Conservation (phyloP, 441 rosid species). For the Brassica balearica region DNA sequence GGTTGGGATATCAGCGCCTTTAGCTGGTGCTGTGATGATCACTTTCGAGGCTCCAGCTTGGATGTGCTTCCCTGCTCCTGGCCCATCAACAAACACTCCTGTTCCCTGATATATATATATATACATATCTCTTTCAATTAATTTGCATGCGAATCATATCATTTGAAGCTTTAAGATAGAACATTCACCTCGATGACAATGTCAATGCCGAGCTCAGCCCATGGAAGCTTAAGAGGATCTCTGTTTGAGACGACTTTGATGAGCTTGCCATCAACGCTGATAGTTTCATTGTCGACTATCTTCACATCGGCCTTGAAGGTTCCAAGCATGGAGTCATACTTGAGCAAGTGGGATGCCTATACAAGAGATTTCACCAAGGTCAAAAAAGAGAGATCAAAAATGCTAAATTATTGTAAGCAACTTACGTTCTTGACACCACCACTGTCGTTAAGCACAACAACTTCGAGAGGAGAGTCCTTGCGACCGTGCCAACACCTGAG, state of each 20-base stretch:
- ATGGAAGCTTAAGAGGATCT: conserved; percentile 97
- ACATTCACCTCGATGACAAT: conserved; percentile 87
- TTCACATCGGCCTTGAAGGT: conserved; percentile 94
- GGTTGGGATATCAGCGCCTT: conserved; percentile 98
- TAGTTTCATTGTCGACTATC: conserved; percentile 71
- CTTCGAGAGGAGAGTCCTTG: conserved; percentile 91
- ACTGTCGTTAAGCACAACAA: conserved; percentile 93
- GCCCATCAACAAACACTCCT: conserved; percentile 93
- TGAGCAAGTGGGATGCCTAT: conserved; percentile 95
- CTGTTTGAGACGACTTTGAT: conserved; percentile 89
- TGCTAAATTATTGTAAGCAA: neutral
- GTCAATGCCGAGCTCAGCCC: conserved; percentile 97
- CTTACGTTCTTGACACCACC: conserved; percentile 96
- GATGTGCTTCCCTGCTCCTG: conserved; percentile 95
- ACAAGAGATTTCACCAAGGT: conserved; percentile 16
- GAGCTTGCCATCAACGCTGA: conserved; percentile 85
- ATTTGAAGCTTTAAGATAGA: conserved; percentile 17
- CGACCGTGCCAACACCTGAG: conserved; percentile 98
- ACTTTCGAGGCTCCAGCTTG: conserved; percentile 98
- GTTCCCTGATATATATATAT: conserved; percentile 60
- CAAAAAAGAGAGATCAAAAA: conserved; percentile 16
- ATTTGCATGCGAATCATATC: conserved; percentile 7
- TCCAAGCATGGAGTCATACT: conserved; percentile 94
- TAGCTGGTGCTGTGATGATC: conserved; percentile 94
- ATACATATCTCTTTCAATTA: neutral